These are phyloP conservation scores for Saposhnikovia divaricata DNA, from an alignment of 129 eudicot species.

Conservation along the genomic window DNA sequence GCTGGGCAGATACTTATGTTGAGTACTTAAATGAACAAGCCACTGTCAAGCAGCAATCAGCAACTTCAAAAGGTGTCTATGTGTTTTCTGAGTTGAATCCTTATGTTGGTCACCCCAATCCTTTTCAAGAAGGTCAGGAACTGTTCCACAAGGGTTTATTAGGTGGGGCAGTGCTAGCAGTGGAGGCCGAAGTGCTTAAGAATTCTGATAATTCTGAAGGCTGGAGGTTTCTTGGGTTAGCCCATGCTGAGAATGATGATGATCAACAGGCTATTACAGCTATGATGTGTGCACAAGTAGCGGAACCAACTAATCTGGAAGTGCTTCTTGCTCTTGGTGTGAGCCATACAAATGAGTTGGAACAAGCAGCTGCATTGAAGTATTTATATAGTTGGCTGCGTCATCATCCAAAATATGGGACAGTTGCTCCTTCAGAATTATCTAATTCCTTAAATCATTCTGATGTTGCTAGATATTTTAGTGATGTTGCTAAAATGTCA, in stretches of 20 bases:
- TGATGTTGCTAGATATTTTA: slow-evolving; percentile 75
- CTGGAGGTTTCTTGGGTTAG: slow-evolving; percentile 93
- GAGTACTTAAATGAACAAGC: slow-evolving; percentile 87
- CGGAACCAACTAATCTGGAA: slow-evolving; percentile 78
- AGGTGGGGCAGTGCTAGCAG: slow-evolving; percentile 99
- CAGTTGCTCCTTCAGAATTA: slow-evolving; percentile 53
- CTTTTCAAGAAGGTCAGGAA: slow-evolving; percentile 88
- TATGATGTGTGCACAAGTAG: slow-evolving; percentile 13
- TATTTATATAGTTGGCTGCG: slow-evolving; percentile 86
- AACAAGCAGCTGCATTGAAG: slow-evolving; percentile 86
- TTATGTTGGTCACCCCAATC: slow-evolving; percentile 96
- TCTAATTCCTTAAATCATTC: slow-evolving; percentile 67
- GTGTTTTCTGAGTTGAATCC: slow-evolving; percentile 88
- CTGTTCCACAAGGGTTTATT: slow-evolving; percentile 83
- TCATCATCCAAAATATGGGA: slow-evolving; percentile 72
- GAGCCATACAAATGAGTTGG: slow-evolving; percentile 97
- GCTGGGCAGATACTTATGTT: slow-evolving; percentile 88
- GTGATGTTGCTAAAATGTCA: slow-evolving; percentile 84
- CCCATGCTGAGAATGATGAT: slow-evolving; percentile 96
- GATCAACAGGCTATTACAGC: slow-evolving; percentile 54
- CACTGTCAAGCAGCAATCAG: slow-evolving; percentile 47
- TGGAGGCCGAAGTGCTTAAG: slow-evolving; percentile 95
- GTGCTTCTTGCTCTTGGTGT: slow-evolving; percentile 98
- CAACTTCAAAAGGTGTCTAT: slow-evolving; percentile 63
- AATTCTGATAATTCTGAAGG: slow-evolving; percentile 95